These are phyloP conservation scores for Penicillium sp. DNA, from an alignment of 2,329 filamentous ascomycete species.

Conservation along the genomic window DNA sequence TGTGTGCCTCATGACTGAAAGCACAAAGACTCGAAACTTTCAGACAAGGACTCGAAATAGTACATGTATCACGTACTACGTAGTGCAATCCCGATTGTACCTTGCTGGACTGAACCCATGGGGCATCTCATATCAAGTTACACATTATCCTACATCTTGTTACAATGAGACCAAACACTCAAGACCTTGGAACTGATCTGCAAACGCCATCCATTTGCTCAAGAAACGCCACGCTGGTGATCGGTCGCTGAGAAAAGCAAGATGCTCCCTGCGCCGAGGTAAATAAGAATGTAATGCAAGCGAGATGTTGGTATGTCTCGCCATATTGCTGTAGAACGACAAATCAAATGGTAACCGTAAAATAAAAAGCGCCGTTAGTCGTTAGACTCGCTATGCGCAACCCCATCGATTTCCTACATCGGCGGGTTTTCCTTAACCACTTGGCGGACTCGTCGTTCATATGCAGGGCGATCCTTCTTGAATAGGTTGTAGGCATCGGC, in stretches of 20 bases:
- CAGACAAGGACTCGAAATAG: not conserved
- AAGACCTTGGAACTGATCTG: not conserved
- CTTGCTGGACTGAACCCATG: not conserved
- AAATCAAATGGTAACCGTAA: not conserved
- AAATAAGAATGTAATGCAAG: slow-evolving; percentile 17
- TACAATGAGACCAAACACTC: not conserved
- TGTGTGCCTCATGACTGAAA: not conserved
- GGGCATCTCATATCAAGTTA: not conserved
- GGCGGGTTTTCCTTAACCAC: slow-evolving; percentile 89
- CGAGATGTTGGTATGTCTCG: slow-evolving; percentile 5
- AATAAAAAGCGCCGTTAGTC: slow-evolving; percentile 1
- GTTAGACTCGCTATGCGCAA: slow-evolving; percentile 1
- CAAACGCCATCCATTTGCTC: slow-evolving; percentile 22
- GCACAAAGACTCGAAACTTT: not conserved
- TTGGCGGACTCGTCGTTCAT: slow-evolving; percentile 82
- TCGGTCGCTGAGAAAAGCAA: slow-evolving; percentile 13
- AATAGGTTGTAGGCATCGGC: slow-evolving; percentile 97
- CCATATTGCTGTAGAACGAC: not conserved
- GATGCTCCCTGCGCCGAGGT: slow-evolving; percentile 14
- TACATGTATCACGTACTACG: not conserved
- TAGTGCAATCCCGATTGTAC: not conserved
- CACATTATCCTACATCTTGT: not conserved
- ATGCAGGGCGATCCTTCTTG: slow-evolving; percentile 83
- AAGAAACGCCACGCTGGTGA: slow-evolving; percentile 32
- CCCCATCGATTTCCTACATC: slow-evolving; percentile 48